These are phyloP conservation scores for Tilletiopsis washingtonensis DNA, from an alignment of 1,284 basidiomycete genomes.

Conservation along the genomic window DNA sequence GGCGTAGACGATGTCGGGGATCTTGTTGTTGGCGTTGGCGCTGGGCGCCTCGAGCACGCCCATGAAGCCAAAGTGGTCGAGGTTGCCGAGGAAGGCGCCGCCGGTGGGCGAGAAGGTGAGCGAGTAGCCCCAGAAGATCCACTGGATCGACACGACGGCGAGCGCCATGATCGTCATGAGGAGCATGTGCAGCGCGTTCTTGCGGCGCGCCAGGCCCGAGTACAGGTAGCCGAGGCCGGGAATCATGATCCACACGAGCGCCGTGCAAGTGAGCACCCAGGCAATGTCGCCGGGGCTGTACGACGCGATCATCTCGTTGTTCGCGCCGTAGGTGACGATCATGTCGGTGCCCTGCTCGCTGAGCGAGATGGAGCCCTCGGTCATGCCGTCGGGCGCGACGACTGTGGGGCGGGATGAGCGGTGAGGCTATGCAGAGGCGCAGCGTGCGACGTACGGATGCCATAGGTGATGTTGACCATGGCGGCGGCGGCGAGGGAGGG, in stretches of 20 bases:
- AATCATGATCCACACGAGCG: conserved; percentile 64
- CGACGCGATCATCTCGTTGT: conserved; percentile 17
- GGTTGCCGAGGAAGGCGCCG: conserved; percentile 63
- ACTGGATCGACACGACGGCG: conserved; percentile 55
- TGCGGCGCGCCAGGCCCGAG: conserved; percentile 70
- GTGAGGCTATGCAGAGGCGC: no score
- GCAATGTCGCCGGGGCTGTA: conserved; percentile 40
- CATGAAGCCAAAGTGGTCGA: conserved; percentile 55
- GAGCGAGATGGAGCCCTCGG: neutral
- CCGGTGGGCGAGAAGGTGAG: conserved; percentile 57
- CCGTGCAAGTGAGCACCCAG: conserved; percentile 62
- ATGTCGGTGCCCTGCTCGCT: conserved; percentile 32
- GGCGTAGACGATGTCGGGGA: conserved; percentile 54
- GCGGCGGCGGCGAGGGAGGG: neutral
- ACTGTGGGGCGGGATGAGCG: conserved; percentile 5
- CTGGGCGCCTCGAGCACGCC: conserved; percentile 69
- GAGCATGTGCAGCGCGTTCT: conserved; percentile 54
- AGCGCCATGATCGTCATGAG: conserved; percentile 50
- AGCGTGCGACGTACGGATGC: conserved; percentile 2
- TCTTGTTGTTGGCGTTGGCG: conserved; percentile 56
- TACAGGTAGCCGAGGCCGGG: conserved; percentile 68
- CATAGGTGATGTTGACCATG: conserved; percentile 13
- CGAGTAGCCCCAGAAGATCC: conserved; percentile 49
- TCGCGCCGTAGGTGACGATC: conserved; percentile 34
- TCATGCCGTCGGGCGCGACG: conserved; percentile 5